Conservation (phyloP, 345 rosid species). For the Murraya paniculata region DNA sequence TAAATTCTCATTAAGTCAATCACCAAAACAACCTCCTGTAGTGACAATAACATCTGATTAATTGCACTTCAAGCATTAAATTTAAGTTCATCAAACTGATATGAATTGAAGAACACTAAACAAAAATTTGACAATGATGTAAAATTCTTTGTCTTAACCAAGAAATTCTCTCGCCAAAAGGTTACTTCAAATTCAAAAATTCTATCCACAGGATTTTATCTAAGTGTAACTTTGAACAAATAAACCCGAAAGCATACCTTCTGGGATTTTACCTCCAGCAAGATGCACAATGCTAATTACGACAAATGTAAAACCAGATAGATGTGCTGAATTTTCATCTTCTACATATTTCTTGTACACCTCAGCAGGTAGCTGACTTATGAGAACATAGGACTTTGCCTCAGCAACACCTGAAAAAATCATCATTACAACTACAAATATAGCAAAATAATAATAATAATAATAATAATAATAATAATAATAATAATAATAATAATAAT, state of each 20-base stretch:
- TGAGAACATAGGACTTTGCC: constrained; percentile 71
- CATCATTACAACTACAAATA: constrained; percentile 11
- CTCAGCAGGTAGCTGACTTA: constrained; percentile 66
- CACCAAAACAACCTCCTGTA: neutral
- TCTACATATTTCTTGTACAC: constrained; percentile 61
- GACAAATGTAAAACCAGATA: constrained; percentile 74
- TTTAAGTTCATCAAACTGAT: neutral
- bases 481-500: neutral
- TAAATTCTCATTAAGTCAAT: neutral
- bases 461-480: neutral
- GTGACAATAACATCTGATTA: neutral
- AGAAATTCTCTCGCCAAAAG: constrained; percentile 4
- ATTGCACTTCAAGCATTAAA: neutral
- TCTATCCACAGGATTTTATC: neutral
- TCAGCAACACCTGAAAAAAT: constrained; percentile 50
- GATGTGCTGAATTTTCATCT: constrained; percentile 51
- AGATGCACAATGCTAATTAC: constrained; percentile 74
- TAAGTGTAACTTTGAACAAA: neutral
- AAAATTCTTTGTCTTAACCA: neutral
- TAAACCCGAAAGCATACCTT: constrained; percentile 45
- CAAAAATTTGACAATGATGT: neutral
- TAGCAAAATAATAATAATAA: neutral
- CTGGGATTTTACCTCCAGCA: constrained; percentile 75
- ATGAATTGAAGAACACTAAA: neutral
- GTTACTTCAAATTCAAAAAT: neutral